These are phyloP conservation scores for Cytospora mali DNA, from an alignment of 2,329 filamentous ascomycete genomes.

Conservation along the genomic window DNA sequence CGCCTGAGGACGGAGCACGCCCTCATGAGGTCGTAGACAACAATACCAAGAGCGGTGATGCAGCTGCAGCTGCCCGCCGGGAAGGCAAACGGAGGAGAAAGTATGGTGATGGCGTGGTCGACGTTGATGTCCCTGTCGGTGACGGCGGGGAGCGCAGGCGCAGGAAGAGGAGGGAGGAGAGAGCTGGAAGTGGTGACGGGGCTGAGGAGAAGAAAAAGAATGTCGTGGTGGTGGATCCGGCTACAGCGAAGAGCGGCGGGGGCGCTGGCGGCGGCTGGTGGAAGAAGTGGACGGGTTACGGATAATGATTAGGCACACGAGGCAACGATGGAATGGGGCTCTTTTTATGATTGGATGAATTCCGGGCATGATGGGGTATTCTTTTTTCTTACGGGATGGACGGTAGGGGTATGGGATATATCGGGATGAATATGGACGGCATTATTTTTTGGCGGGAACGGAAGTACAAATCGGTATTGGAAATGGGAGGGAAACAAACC, in stretches of 20 bases:
- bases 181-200: constrained; percentile 50
- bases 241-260: constrained; percentile 48
- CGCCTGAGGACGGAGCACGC: constrained; percentile 48
- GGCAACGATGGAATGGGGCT: neutral
- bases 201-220: constrained; percentile 44
- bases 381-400: neutral
- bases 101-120: constrained; percentile 45
- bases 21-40: constrained; percentile 41
- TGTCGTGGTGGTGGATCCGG: constrained; percentile 45
- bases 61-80: constrained; percentile 53
- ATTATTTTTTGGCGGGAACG: neutral
- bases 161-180: constrained; percentile 32
- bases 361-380: constrained; percentile 4
- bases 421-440: neutral
- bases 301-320: constrained; percentile 22
- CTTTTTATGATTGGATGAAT: neutral
- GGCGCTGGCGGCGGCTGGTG: constrained; percentile 52
- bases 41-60: constrained; percentile 50
- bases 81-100: constrained; percentile 51
- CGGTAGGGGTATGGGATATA: neutral
- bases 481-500: too few relatives aligned
- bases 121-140: constrained; percentile 36
- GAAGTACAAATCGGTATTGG: neutral
- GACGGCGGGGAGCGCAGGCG: constrained; percentile 36
- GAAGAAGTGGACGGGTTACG: constrained; percentile 52